Percentiles rank a stretch among this genome's conserved stretches.
phyloP scores from a whole-genome alignment of 176 grass and related monocot species.

The Carex parvula region DNA sequence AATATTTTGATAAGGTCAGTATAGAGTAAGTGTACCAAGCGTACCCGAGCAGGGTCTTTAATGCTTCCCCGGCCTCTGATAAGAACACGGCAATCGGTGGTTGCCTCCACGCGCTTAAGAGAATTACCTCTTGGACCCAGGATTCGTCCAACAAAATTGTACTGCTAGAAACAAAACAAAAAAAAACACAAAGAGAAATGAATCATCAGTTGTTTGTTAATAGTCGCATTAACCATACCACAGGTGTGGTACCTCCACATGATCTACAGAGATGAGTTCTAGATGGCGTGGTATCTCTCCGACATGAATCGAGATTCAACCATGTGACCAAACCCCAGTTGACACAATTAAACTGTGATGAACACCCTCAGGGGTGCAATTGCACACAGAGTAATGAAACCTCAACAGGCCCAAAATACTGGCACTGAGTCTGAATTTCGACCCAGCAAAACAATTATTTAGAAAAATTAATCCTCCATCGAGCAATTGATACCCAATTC shows the following conservation, averaged over 20 bases:
- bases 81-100: slow-evolving; percentile 82
- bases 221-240: background rate
- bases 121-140: slow-evolving; percentile 97
- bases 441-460: background rate
- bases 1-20: slow-evolving; percentile 15
- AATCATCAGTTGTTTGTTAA: background rate
- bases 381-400: background rate
- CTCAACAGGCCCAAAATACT: background rate
- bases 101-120: slow-evolving; percentile 91
- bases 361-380: background rate
- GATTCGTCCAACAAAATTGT: slow-evolving; percentile 93
- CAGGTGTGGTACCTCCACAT: background rate
- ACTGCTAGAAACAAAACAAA: slow-evolving; percentile 34
- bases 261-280: background rate
- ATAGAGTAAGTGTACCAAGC: slow-evolving; percentile 12
- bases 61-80: slow-evolving; percentile 97
- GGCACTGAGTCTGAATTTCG: background rate
- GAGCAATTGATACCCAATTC: background rate
- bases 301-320: background rate
- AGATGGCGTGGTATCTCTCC: background rate
- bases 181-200: background rate
- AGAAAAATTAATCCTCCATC: background rate
- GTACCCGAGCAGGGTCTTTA: slow-evolving; percentile 92
- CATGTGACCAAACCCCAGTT: background rate
- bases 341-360: background rate